phyloP scores from a whole-genome alignment of 371 early-diverging fungal species.

The Mortierella sp. region DNA sequence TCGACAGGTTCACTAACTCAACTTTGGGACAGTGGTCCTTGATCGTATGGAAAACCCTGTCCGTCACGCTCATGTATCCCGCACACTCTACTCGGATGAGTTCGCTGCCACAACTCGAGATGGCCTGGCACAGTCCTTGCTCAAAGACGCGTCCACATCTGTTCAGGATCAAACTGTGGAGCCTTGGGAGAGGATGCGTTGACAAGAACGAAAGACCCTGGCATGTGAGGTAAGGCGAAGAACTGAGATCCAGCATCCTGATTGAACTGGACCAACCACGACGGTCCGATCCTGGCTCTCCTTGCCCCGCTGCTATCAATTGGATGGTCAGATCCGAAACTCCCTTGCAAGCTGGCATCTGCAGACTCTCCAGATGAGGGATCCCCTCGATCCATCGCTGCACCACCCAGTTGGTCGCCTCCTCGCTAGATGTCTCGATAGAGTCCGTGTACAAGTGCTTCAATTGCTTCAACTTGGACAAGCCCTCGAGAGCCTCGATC shows the following conservation, averaged over 20 bases:
- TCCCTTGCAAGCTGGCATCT: slow-evolving; percentile 44
- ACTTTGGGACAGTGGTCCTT: slow-evolving; percentile 44
- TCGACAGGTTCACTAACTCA: slow-evolving; percentile 26
- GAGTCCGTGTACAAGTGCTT: slow-evolving; percentile 44
- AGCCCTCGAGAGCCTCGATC: slow-evolving; percentile 37
- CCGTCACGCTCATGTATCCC: slow-evolving; percentile 30
- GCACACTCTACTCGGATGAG: slow-evolving; percentile 39
- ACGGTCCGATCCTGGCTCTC: slow-evolving; percentile 18
- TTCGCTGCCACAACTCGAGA: slow-evolving; percentile 26
- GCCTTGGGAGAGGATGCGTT: slow-evolving; percentile 19
- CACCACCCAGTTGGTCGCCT: slow-evolving; percentile 22
- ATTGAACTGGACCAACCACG: slow-evolving; percentile 47
- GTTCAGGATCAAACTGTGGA: slow-evolving; percentile 45
- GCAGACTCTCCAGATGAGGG: slow-evolving; percentile 38
- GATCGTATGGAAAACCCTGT: slow-evolving; percentile 32
- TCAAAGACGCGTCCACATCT: slow-evolving; percentile 45
- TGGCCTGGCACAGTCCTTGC: slow-evolving; percentile 21
- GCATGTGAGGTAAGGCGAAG: slow-evolving; percentile 39
- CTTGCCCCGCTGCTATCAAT: slow-evolving; percentile 25
- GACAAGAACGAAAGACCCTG: slow-evolving; percentile 17
- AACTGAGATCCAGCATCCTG: slow-evolving; percentile 50
- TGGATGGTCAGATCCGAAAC: slow-evolving; percentile 26
- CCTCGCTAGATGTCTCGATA: slow-evolving; percentile 31
- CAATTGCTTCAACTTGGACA: slow-evolving; percentile 23
- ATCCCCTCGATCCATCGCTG: slow-evolving; percentile 44